A percentile compares a stretch with the other conserved stretches of the same genome.
phyloP scores from a whole-genome alignment of 2,329 filamentous ascomycete genomes.

The Pseudogymnoascus sp. region DNA sequence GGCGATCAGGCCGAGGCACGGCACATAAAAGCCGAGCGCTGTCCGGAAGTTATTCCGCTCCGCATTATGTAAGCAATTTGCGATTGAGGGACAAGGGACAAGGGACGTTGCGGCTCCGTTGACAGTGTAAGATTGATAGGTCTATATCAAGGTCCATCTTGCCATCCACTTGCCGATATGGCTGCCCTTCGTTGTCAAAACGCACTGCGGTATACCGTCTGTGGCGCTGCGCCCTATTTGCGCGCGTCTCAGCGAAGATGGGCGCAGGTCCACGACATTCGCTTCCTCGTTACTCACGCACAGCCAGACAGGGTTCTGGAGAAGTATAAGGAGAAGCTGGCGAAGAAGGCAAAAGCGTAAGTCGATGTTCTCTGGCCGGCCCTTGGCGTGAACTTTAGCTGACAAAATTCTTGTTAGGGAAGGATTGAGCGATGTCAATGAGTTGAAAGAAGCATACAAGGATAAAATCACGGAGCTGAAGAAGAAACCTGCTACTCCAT shows the following conservation, averaged over 20 bases:
- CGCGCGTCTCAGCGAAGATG: constrained; percentile 62
- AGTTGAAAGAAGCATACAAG: constrained; percentile 74
- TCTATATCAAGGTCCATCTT: constrained; percentile 1
- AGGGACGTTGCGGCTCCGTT: background rate
- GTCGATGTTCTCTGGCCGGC: constrained; percentile 19
- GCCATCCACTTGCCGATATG: constrained; percentile 29
- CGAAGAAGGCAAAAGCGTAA: constrained; percentile 66
- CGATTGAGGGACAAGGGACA: background rate
- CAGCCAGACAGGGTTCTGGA: constrained; percentile 63
- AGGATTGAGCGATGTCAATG: constrained; percentile 62
- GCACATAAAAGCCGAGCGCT: background rate
- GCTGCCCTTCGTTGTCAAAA: constrained; percentile 39
- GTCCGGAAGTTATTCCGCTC: constrained; percentile 7
- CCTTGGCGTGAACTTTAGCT: background rate
- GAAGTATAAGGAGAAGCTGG: constrained; percentile 81
- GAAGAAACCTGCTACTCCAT: constrained; percentile 54
- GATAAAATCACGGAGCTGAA: constrained; percentile 72
- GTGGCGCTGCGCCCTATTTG: constrained; percentile 25
- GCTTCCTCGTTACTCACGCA: constrained; percentile 76
- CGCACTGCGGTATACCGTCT: constrained; percentile 38
- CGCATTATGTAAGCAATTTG: constrained; percentile 3
- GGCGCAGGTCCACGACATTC: constrained; percentile 87
- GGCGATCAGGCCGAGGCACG: constrained; percentile 7
- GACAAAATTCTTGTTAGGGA: constrained; percentile 32
- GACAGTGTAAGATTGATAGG: background rate